A percentile compares a stretch with the other conserved stretches of the same genome.
phyloP scores from a whole-genome alignment of 2,329 filamentous ascomycete species.

The Trichoderma gracile region DNA sequence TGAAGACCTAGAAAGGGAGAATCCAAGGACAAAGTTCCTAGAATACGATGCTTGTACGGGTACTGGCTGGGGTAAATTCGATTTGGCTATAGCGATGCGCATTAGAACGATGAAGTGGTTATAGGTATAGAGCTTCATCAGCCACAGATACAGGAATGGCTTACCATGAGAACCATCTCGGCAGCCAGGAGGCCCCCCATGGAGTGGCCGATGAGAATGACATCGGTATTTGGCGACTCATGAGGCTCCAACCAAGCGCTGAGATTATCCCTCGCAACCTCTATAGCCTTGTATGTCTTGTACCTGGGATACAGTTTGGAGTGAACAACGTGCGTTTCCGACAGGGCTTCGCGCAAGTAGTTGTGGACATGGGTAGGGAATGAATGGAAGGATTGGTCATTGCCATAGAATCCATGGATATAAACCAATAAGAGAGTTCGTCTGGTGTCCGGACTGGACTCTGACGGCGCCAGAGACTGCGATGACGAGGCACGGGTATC shows the following conservation, averaged over 20 bases:
- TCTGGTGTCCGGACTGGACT: constrained; percentile 36
- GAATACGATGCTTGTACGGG: constrained; percentile 69
- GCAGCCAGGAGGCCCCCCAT: constrained; percentile 85
- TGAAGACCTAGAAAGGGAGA: constrained; percentile 87
- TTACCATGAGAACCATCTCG: constrained; percentile 70
- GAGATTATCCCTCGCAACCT: constrained; percentile 78
- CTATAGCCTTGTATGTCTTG: constrained; percentile 70
- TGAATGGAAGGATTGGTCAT: constrained; percentile 81
- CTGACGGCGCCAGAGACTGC: constrained; percentile 43
- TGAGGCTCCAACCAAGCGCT: constrained; percentile 80
- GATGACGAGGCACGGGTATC: constrained; percentile 55
- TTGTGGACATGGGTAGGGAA: constrained; percentile 88
- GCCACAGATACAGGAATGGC: constrained; percentile 20
- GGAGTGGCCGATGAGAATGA: constrained; percentile 82
- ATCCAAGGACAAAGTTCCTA: constrained; percentile 82
- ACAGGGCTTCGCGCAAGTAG: constrained; percentile 65
- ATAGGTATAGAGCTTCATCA: neutral
- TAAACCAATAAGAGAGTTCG: constrained; percentile 74
- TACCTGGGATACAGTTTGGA: constrained; percentile 84
- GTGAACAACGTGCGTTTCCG: constrained; percentile 76
- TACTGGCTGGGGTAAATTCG: constrained; percentile 37
- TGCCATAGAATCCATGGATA: constrained; percentile 88
- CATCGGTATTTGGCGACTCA: constrained; percentile 70
- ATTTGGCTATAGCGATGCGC: constrained; percentile 36
- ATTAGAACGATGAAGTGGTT: neutral